Evolutionary conservation across 1,139 yeast genomes (phyloP).

Genomic region (Debaryomycetaceae sp.): DNA sequence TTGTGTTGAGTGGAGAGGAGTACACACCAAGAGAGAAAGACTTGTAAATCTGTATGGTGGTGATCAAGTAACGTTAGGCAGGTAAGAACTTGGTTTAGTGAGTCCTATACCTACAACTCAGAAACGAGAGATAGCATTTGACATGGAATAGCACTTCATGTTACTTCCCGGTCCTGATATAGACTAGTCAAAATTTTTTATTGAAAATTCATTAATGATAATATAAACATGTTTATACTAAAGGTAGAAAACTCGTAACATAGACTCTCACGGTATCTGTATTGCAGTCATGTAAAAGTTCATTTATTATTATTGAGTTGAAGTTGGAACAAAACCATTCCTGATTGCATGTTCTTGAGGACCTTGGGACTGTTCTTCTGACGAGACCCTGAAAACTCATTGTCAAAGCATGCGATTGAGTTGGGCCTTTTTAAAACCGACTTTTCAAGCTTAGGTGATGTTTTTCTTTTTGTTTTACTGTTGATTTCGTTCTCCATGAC

Average conservation of each 20-base stretch:
- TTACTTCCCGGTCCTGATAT: neutral
- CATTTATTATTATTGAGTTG: slow-evolving; percentile 9
- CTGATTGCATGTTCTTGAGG: slow-evolving; percentile 33
- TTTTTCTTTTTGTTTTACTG: slow-evolving; percentile 14
- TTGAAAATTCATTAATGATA: neutral
- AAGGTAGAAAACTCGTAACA: slow-evolving; percentile 1
- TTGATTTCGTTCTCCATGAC: slow-evolving; percentile 8
- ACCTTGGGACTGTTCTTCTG: slow-evolving; percentile 10
- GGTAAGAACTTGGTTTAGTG: too few relatives aligned
- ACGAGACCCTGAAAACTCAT: slow-evolving; percentile 1
- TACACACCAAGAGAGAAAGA: slow-evolving; percentile 47
- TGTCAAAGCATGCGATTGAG: slow-evolving; percentile 3
- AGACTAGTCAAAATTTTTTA: slow-evolving; percentile 1
- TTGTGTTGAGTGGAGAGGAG: slow-evolving; percentile 34
- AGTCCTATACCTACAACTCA: neutral
- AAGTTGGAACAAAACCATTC: slow-evolving; percentile 36
- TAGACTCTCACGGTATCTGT: neutral
- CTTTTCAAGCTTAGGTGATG: slow-evolving; percentile 11
- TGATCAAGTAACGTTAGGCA: too few relatives aligned
- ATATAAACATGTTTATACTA: slow-evolving; percentile 1
- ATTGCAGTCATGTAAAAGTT: neutral
- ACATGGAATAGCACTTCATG: neutral
- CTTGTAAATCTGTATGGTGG: slow-evolving; percentile 19
- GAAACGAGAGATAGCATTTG: neutral
- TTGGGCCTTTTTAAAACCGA: slow-evolving; percentile 11